Evolutionary conservation across 2,329 filamentous ascomycete genomes (phyloP).

Genomic region (Apiospora rasikravindrae): DNA sequence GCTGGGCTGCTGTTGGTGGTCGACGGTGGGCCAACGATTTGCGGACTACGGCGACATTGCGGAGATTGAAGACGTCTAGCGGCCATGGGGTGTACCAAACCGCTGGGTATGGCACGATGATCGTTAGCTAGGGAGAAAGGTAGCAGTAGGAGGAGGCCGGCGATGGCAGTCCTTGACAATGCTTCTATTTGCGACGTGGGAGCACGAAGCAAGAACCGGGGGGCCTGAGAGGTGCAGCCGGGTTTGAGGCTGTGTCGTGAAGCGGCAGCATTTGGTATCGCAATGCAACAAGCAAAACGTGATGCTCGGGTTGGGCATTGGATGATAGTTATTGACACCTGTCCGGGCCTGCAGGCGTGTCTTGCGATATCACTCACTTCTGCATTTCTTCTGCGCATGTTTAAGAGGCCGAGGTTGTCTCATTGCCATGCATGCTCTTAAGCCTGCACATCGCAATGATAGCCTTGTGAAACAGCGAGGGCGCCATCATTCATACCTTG

Average conservation of each 20-base stretch:
- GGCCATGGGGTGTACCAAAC: not conserved
- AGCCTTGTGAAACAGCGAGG: slow-evolving; percentile 6
- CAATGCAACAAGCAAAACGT: not conserved
- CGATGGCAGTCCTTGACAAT: not conserved
- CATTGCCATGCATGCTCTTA: slow-evolving; percentile 3
- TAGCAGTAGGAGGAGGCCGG: not conserved
- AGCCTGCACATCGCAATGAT: slow-evolving; percentile 1
- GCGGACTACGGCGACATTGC: not conserved
- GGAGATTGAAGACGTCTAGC: not conserved
- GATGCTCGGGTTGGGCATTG: not conserved
- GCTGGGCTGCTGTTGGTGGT: not conserved
- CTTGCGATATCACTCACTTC: not conserved
- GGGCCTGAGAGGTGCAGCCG: not conserved
- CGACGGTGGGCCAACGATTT: not conserved
- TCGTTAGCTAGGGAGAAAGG: not conserved
- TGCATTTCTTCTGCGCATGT: not conserved
- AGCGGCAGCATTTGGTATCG: not conserved
- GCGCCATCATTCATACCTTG: not conserved
- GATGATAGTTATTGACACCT: not conserved
- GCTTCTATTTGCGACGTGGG: not conserved
- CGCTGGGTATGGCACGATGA: not conserved
- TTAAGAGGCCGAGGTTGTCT: slow-evolving; percentile 1
- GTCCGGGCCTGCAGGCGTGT: not conserved
- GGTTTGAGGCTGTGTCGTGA: not conserved
- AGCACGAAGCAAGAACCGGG: not conserved